Evolutionary conservation across 2,329 filamentous ascomycete genomes (phyloP).

Genomic region (Plectosphaerella sp.): DNA sequence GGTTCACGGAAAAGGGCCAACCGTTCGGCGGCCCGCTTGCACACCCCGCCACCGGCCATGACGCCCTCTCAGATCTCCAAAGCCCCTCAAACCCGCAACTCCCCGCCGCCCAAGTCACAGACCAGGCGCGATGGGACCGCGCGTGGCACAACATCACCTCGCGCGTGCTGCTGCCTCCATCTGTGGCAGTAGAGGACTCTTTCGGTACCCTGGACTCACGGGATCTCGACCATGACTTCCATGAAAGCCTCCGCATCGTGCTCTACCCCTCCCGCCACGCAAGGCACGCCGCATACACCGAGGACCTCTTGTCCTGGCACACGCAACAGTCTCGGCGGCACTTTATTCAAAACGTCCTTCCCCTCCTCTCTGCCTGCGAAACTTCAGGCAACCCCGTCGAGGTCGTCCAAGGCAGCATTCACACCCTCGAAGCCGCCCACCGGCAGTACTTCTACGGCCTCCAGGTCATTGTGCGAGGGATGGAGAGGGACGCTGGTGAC

Average conservation of each 20-base stretch:
- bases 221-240: slow-evolving; percentile 39
- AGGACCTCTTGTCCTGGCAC: slow-evolving; percentile 57
- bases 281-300: slow-evolving; percentile 46
- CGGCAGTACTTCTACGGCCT: slow-evolving; percentile 53
- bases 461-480: slow-evolving; percentile 43
- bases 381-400: slow-evolving; percentile 36
- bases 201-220: slow-evolving; percentile 44
- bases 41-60: background rate
- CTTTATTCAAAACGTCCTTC: slow-evolving; percentile 55
- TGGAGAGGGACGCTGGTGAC: slow-evolving; percentile 31
- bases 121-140: slow-evolving; percentile 55
- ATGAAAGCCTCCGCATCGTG: slow-evolving; percentile 48
- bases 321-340: slow-evolving; percentile 56
- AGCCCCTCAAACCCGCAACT: slow-evolving; percentile 10
- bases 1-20: slow-evolving; percentile 36
- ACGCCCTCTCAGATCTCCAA: background rate
- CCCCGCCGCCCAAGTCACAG: slow-evolving; percentile 24
- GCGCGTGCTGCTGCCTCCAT: slow-evolving; percentile 50
- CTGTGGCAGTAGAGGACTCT: slow-evolving; percentile 49
- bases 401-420: slow-evolving; percentile 47
- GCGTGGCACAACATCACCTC: slow-evolving; percentile 61
- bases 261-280: slow-evolving; percentile 40
- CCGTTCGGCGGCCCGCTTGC: slow-evolving; percentile 37
- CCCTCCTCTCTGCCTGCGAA: slow-evolving; percentile 45
- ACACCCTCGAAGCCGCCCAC: slow-evolving; percentile 55